phyloP scores from a whole-genome alignment of 345 rosid species.

The Trapa incisa region DNA sequence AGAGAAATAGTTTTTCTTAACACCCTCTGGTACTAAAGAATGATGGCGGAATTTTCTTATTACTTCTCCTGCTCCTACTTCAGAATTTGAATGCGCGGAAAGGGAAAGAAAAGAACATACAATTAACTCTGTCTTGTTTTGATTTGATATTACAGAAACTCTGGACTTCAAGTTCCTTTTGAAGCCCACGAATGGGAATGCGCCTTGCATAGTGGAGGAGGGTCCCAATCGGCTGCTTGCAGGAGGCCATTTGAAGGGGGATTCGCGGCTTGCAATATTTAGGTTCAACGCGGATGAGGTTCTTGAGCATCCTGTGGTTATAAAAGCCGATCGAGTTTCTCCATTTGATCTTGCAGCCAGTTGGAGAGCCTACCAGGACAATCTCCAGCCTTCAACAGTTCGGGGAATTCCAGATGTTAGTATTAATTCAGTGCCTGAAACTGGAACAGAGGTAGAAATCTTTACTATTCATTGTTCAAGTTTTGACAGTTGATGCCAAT shows the following conservation, averaged over 20 bases:
- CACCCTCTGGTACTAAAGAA: too few species aligned
- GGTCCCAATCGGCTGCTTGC: conserved; percentile 66
- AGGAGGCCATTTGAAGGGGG: conserved; percentile 75
- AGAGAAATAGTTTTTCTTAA: too few species aligned
- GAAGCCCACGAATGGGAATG: conserved; percentile 62
- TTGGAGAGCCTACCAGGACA: conserved; percentile 96
- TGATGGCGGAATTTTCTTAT: too few species aligned
- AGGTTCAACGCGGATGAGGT: conserved; percentile 54
- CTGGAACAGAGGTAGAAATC: conserved; percentile 45
- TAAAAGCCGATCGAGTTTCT: conserved; percentile 83
- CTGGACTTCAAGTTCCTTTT: conserved; percentile 95
- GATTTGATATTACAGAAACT: conserved; percentile 42
- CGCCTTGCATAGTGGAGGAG: conserved; percentile 76
- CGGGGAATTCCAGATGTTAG: conserved; percentile 96
- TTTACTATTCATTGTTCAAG: not conserved
- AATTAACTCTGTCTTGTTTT: not conserved
- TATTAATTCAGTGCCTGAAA: conserved; percentile 47
- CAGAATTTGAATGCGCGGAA: too few species aligned
- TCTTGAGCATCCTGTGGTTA: conserved; percentile 62
- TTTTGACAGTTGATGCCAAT: not conserved
- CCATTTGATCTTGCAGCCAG: conserved; percentile 99
- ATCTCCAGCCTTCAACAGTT: conserved; percentile 78
- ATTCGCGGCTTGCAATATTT: conserved; percentile 59
- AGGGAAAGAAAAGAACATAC: not conserved
- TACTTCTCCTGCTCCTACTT: too few species aligned